Percentiles rank a stretch among this genome's conserved stretches.
phyloP scores from a whole-genome alignment of 2,329 filamentous ascomycete species.

The Colletotrichum destructivum region DNA sequence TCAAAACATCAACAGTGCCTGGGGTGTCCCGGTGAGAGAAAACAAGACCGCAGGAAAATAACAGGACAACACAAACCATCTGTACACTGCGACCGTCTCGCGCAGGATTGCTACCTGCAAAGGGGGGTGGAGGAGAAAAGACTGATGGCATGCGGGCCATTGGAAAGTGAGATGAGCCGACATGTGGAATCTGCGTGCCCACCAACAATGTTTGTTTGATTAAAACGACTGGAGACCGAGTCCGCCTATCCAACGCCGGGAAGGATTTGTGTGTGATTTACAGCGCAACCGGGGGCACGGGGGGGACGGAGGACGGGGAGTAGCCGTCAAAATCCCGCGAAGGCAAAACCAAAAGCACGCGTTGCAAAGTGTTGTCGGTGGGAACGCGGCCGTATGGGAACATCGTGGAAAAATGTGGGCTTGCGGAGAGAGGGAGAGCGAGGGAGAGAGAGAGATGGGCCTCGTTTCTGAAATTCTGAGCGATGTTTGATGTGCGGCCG shows the following conservation, averaged over 20 bases:
- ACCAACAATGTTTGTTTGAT: constrained; percentile 15
- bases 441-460: constrained; percentile 2
- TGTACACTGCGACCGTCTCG: too few species aligned
- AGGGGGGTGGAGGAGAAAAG: background rate
- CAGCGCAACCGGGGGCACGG: background rate
- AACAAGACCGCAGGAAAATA: background rate
- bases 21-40: background rate
- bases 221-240: constrained; percentile 6
- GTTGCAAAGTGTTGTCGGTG: constrained; percentile 1
- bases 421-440: background rate
- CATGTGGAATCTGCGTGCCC: constrained; percentile 1
- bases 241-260: background rate
- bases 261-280: constrained; percentile 3
- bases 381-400: background rate
- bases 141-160: constrained; percentile 6
- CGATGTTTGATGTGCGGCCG: constrained; percentile 38
- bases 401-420: constrained; percentile 24
- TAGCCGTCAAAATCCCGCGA: too few species aligned
- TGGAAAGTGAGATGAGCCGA: constrained; percentile 16
- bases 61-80: background rate
- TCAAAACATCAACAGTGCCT: background rate
- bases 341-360: background rate
- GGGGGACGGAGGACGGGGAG: too few species aligned
- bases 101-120: constrained; percentile 8
- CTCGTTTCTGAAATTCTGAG: constrained; percentile 31